Percentiles rank a stretch among this genome's conserved stretches.
phyloP scores from a whole-genome alignment of 192 early-diverging fungal genomes.

The Coemansia sp. region DNA sequence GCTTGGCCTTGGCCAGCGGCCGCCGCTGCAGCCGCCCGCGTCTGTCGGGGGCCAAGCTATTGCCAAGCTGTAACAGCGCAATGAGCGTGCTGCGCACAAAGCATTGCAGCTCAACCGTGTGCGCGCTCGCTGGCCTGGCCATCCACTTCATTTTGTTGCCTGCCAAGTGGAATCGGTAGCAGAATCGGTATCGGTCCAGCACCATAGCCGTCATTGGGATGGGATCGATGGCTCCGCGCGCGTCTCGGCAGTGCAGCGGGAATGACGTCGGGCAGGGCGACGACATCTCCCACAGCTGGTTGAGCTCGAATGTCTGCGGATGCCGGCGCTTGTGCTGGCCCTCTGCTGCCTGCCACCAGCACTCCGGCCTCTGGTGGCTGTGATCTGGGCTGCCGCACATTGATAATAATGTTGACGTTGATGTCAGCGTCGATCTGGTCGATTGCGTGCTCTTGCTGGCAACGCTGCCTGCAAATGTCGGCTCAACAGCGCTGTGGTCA shows the following conservation, averaged over 20 bases:
- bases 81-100: conserved; percentile 37
- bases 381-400: background rate
- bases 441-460: background rate
- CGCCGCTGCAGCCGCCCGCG: background rate
- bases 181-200: conserved; percentile 47
- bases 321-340: background rate
- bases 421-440: background rate
- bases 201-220: conserved; percentile 46
- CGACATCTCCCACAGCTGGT: conserved; percentile 48
- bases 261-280: conserved; percentile 35
- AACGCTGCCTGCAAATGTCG: background rate
- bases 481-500: background rate
- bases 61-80: conserved; percentile 22
- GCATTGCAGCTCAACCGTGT: conserved; percentile 33
- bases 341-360: conserved; percentile 2
- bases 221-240: conserved; percentile 41
- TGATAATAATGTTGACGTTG: background rate
- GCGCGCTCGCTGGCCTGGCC: conserved; percentile 5
- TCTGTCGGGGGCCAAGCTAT: background rate
- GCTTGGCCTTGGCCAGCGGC: background rate
- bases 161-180: conserved; percentile 44
- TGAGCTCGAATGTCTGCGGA: conserved; percentile 13
- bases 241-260: conserved; percentile 50
- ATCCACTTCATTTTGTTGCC: conserved; percentile 49
- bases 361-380: background rate